Percentiles rank a stretch among this genome's conserved stretches.
These are phyloP conservation scores for Hortaea sp. DNA, from an alignment of 2,329 filamentous ascomycete genomes.

Conservation along the genomic window DNA sequence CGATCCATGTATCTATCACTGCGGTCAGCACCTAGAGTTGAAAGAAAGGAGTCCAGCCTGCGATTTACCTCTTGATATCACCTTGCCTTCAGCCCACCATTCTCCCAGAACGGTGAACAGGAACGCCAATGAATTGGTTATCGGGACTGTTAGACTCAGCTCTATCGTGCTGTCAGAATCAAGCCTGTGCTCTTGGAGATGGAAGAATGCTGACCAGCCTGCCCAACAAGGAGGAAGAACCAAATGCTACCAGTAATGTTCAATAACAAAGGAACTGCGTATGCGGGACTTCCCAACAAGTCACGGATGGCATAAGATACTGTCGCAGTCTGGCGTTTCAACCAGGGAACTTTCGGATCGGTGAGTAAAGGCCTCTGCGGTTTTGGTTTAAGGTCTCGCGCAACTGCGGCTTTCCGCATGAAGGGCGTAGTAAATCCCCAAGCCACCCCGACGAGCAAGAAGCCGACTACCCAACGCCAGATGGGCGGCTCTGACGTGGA, in stretches of 20 bases:
- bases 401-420: constrained; percentile 73
- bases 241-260: constrained; percentile 91
- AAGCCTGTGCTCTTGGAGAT: too few species aligned
- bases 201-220: constrained; percentile 57
- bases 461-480: constrained; percentile 78
- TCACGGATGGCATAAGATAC: constrained; percentile 68
- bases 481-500: constrained; percentile 19
- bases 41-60: neutral
- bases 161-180: constrained; percentile 44
- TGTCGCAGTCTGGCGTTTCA: constrained; percentile 52
- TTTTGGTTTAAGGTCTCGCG: constrained; percentile 34
- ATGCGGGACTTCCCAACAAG: constrained; percentile 68
- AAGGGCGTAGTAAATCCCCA: constrained; percentile 89
- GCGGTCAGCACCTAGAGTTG: neutral
- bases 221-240: constrained; percentile 91
- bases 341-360: constrained; percentile 40
- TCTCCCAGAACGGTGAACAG: constrained; percentile 92
- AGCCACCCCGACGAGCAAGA: constrained; percentile 80
- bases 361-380: constrained; percentile 42
- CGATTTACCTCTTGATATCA: constrained; percentile 65
- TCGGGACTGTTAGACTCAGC: constrained; percentile 83
- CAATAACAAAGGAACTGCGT: constrained; percentile 72
- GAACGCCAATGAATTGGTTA: constrained; percentile 89
- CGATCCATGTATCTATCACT: constrained; percentile 63
- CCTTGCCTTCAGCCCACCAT: constrained; percentile 88